Base-by-base conservation (phyloP, 2,329 filamentous ascomycete species). In the Colletotrichum melonis region DNA sequence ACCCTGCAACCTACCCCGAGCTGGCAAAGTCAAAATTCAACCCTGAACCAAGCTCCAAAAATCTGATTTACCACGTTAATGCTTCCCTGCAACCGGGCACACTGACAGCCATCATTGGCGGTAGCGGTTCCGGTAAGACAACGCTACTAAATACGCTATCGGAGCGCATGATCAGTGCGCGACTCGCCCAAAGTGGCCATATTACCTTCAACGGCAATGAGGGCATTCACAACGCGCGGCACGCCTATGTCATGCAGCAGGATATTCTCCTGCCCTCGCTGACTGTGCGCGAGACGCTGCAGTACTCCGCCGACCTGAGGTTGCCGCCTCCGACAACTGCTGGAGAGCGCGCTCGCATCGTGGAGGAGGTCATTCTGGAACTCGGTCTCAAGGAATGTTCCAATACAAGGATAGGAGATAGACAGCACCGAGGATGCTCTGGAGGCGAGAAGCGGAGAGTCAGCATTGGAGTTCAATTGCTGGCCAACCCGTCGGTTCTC, bases 401-500 rank as follows among this genome's bases (percentile, higher is more conserved):
- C 28, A 85, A 94, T 75, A 95, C 93, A 0, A 85, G 91, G 9
- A 93, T 95, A 65, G 93, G 93, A 1, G 92, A 91, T 76, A 89
- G 88, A 69, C 88, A 89, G 63, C 92, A 94, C 77, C 92, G 93
- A 58, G 93, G 93, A 0, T 95, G 93, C 77, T 95, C 92, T 58
- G 93, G 94, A 0, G 94, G 93, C 3, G 94, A 95, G 80, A 95
- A 95, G 84, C 86, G 93, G 74, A 86, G 93, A 38, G 92, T 92
- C 0, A 94, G 92, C 75, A 93, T 95, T 60, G 93, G 93, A 2
- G 93, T 95, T 5, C 93, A 95, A 81, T 86, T 95, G 69, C 84
- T 95, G n/a, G 91, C 92, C 5, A 95, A 95, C 78, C 93, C 94
- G 1, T 94, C 92, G 6, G 88, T 95, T 1, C 83, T 95, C 7